Base-by-base conservation (phyloP, 2,329 filamentous ascomycete species). In the Penicillium janthinellum region DNA sequence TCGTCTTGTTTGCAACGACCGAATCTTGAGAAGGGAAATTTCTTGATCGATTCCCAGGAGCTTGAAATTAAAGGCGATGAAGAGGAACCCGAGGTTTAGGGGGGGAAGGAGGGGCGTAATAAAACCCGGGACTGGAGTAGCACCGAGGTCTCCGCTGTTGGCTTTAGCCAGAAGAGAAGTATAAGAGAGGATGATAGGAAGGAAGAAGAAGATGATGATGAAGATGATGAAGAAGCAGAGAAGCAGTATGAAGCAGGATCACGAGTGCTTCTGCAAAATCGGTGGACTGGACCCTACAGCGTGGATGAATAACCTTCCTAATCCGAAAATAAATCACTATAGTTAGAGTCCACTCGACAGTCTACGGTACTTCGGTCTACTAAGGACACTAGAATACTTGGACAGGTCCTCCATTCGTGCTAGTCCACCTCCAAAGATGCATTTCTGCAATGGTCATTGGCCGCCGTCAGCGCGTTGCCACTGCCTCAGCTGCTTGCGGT, bases 401-500 rank as follows among this genome's bases (percentile, higher is more conserved):
- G 31, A 31, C 8, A 31, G 31, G 8, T 10, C 8, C 31, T 31
- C 31, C 31, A 31, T 31, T 31, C 31, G 31, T 31, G 31, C 31
- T 31, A 31, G 31, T 10, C 31, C 31, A 31, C 6, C 31, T 31
- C 31, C 8, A 8, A 31, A 31, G 7, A 31, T 31, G 31, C 31
- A 31, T 2, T 10, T n/a, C 12, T 14, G 12, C 35, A 42, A 54
- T 58, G 55, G 56, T 57, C 53, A 63, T 61, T 61, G 59, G 59
- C 52, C 55, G 50, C 49, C 41, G 56, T 14, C 50, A 42, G 56
- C 15, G 34, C 44, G 51, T 60, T 60, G 53, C 57, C 53, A 56
- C 59, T 51, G 38, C 28, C 51, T 57, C 58, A 63, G 61, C 61
- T 63, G 61, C 55, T 58, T 63, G 55, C 55, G 61, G 58, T 31